These are phyloP conservation scores for Colletotrichum spinosum DNA, from an alignment of 2,329 filamentous ascomycete genomes.

Conservation along the genomic window DNA sequence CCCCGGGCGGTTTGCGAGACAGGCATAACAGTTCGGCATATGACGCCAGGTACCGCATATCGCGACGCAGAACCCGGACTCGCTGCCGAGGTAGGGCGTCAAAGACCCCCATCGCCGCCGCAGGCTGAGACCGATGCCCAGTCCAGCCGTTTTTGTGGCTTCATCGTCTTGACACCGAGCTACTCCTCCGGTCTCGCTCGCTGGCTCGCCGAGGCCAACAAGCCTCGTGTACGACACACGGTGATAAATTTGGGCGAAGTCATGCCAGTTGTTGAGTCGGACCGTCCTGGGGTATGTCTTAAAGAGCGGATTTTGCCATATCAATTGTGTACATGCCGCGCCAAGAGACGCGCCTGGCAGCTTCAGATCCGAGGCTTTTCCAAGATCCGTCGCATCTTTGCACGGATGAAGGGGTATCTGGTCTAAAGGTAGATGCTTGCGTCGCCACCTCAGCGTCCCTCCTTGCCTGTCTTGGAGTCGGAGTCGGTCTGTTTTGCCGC, in stretches of 20 bases:
- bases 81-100: constrained; percentile 6
- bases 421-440: constrained; percentile 26
- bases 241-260: constrained; percentile 11
- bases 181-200: constrained; percentile 33
- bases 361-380: constrained; percentile 14
- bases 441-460: constrained; percentile 32
- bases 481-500: constrained; percentile 15
- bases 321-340: constrained; percentile 34
- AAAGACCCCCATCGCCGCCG: constrained; percentile 14
- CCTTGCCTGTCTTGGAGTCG: constrained; percentile 32
- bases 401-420: constrained; percentile 10
- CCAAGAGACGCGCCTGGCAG: constrained; percentile 6
- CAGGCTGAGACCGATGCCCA: constrained; percentile 25
- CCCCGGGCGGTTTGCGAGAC: constrained; percentile 26
- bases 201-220: constrained; percentile 10
- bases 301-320: constrained; percentile 20
- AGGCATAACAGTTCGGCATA: constrained; percentile 24
- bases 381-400: constrained; percentile 12
- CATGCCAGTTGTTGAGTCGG: constrained; percentile 23
- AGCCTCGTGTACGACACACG: neutral
- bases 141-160: constrained; percentile 31
- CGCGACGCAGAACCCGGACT: constrained; percentile 28
- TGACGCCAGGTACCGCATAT: constrained; percentile 19
- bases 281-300: constrained; percentile 29
- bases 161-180: constrained; percentile 18